Base-by-base conservation (phyloP, 1,139 yeast species). In the Blastobotrys petasosporus region DNA sequence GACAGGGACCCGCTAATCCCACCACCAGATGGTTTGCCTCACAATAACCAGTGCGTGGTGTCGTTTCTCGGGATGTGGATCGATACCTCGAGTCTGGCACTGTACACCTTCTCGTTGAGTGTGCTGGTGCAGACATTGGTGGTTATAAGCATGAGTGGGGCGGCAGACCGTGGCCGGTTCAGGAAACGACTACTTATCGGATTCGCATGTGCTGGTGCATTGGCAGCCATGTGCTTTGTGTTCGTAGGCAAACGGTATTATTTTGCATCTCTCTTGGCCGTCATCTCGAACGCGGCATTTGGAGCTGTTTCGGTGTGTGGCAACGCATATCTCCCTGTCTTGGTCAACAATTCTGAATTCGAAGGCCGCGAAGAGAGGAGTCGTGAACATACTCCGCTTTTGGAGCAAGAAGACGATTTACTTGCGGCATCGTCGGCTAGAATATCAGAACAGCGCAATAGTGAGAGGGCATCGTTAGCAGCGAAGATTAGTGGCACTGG, bases 281-380 rank as follows among this genome's bases (percentile, higher is more conserved):
- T 82, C 8, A 42, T 78, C 0, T 80, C 85, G 1, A 82, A 80
- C 54, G 69, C 81, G n/a, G 74, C 82, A 17, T 82, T 76, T 63
- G 88, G 90, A 1, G 84, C 82, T 3, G 84, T 80, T 2, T 77
- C 79, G 44, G 88, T 82, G 10, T 80, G 86, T 50, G 87, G 86
- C n/a, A 82, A 82, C 60, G 79, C 88, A 1, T 75, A 77, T 51
- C 60, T 82, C 32, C 86, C 88, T 0, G 70, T 75, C 1, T 61
- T 82, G 39, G 82, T 71, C 3, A 65, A 70, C 41, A 64, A 68
- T 10, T 17, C 16, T 9, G 32, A 9, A 2, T 8, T 10, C 4
- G 41, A 15, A 9, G 11, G 20, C 20, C 11, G 17, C 8, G 8
- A 12, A 33, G 15, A 28, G 12, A 12, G 33, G n/a, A 12, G 25